Evolutionary conservation across 495 filamentous ascomycete genomes (phyloP).

Genomic region (Penicillium longicatenatum): DNA sequence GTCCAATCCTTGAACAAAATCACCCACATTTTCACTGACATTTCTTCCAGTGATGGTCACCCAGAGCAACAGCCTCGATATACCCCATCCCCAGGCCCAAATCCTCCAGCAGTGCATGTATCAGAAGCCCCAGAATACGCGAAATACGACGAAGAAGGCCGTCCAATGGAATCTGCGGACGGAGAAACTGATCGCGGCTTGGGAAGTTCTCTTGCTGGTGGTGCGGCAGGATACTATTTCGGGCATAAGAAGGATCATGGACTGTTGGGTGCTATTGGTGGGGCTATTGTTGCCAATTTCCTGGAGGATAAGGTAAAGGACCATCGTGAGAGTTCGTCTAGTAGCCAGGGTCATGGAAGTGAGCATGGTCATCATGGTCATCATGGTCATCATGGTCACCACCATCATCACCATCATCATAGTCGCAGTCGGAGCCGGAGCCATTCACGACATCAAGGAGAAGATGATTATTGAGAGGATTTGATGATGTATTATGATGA

Average conservation of each 20-base stretch:
- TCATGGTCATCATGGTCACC: constrained; percentile 19
- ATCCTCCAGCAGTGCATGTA: constrained; percentile 24
- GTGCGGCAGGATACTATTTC: constrained; percentile 47
- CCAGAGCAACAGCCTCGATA: constrained; percentile 24
- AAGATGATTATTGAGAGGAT: constrained; percentile 14
- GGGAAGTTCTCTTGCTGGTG: constrained; percentile 44
- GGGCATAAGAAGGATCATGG: constrained; percentile 52
- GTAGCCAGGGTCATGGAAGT: constrained; percentile 12
- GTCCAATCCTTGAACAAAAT: constrained; percentile 6
- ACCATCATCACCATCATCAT: constrained; percentile 22
- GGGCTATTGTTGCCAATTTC: constrained; percentile 51
- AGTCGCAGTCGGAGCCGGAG: constrained; percentile 22
- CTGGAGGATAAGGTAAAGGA: constrained; percentile 45
- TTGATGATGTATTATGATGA: background rate
- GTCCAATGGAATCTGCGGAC: constrained; percentile 10
- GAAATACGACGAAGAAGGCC: background rate
- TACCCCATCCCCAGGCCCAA: constrained; percentile 22
- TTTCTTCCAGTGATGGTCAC: constrained; percentile 13
- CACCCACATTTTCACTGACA: constrained; percentile 1
- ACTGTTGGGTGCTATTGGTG: constrained; percentile 50
- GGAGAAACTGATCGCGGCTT: constrained; percentile 45
- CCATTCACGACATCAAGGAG: constrained; percentile 19
- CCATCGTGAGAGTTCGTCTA: constrained; percentile 11
- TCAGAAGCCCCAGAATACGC: constrained; percentile 17
- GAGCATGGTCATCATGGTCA: constrained; percentile 14